Evolutionary conservation across 2,329 filamentous ascomycete species (phyloP).

Genomic region (Xylaria sp.): DNA sequence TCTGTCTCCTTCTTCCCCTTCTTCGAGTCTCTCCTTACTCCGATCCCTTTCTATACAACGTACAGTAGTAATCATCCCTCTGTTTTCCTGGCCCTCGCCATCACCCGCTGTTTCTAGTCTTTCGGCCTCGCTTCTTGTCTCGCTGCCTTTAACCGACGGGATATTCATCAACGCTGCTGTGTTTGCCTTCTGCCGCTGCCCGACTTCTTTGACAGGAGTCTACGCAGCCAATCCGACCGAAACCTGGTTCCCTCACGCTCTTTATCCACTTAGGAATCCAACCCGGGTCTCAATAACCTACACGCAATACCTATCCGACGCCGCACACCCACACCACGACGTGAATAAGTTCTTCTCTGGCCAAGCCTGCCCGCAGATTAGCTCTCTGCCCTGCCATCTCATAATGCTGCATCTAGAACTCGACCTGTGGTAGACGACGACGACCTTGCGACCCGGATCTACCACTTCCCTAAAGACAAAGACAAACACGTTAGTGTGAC

Average conservation of each 20-base stretch:
- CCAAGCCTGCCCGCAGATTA: neutral
- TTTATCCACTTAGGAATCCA: neutral
- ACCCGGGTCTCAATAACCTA: neutral
- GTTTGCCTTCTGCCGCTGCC: neutral
- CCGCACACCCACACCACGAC: no score
- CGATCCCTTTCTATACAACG: neutral
- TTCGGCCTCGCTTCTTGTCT: slow-evolving; percentile 14
- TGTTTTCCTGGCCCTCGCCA: neutral
- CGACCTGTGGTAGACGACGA: slow-evolving; percentile 14
- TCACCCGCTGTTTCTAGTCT: slow-evolving; percentile 6
- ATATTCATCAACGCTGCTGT: slow-evolving; percentile 7
- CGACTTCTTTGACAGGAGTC: slow-evolving; percentile 44
- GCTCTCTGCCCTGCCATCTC: slow-evolving; percentile 5
- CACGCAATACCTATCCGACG: neutral
- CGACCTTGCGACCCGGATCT: slow-evolving; percentile 15
- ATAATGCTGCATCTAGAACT: slow-evolving; percentile 17
- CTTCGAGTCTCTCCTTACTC: neutral
- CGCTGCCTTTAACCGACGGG: slow-evolving; percentile 23
- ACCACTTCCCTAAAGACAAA: slow-evolving; percentile 6
- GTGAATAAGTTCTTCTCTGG: neutral
- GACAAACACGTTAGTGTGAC: slow-evolving; percentile 8
- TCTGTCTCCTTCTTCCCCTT: neutral
- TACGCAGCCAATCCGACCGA: slow-evolving; percentile 37
- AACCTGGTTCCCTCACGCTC: slow-evolving; percentile 3
- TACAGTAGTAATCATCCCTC: neutral